Conservation (phyloP, 768 basidiomycete genomes). For the Kwoniella dejecticola region DNA sequence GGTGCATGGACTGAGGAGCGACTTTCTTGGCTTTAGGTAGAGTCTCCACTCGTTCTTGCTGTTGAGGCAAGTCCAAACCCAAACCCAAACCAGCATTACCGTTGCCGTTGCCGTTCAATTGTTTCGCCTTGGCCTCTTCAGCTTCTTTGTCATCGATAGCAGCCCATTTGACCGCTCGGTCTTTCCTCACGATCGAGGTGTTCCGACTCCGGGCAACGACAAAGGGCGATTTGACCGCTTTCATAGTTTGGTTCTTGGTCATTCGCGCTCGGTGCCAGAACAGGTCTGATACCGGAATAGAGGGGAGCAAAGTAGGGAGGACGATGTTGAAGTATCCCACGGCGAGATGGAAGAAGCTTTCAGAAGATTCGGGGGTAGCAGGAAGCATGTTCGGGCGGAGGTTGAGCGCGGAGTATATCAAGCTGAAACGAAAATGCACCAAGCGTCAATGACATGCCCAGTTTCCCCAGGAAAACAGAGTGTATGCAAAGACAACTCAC, state of each 20-base stretch:
- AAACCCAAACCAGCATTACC: slow-evolving; percentile 13
- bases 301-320: slow-evolving; percentile 72
- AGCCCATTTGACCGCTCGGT: slow-evolving; percentile 68
- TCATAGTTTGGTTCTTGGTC: slow-evolving; percentile 69
- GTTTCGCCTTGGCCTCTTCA: too few relatives aligned
- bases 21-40: slow-evolving; percentile 53
- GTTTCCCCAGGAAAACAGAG: too few relatives aligned
- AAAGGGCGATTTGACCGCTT: slow-evolving; percentile 68
- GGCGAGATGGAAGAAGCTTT: slow-evolving; percentile 78
- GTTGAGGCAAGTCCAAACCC: slow-evolving; percentile 11
- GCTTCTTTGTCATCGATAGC: slow-evolving; percentile 66
- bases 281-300: slow-evolving; percentile 54
- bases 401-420: slow-evolving; percentile 87
- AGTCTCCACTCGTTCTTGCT: too few relatives aligned
- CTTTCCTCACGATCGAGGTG: slow-evolving; percentile 68
- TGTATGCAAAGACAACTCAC: slow-evolving; percentile 13
- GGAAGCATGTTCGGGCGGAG: slow-evolving; percentile 64
- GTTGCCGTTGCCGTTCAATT: background rate
- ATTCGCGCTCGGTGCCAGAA: slow-evolving; percentile 76
- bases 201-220: slow-evolving; percentile 64
- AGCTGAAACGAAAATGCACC: slow-evolving; percentile 58
- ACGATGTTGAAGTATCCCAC: slow-evolving; percentile 80
- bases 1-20: slow-evolving; percentile 54
- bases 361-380: slow-evolving; percentile 50
- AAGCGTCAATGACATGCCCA: too few relatives aligned